Evolutionary conservation across 1,139 yeast species (phyloP), one percentile per base, ranked within the genome.

Genomic region (Kurtzmaniella quercitrusa): DNA sequence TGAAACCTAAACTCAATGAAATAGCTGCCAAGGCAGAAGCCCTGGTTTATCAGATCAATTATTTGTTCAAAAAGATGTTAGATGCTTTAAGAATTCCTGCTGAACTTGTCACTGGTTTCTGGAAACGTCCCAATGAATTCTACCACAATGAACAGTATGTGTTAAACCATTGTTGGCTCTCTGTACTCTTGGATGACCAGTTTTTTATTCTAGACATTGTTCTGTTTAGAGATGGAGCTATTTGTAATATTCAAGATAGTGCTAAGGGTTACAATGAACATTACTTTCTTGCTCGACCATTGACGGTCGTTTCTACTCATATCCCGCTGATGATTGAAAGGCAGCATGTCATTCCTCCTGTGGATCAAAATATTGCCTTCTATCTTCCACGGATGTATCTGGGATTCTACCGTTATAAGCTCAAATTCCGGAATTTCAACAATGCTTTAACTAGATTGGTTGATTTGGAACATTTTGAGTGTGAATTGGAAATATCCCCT

Each of bases 91-190:
- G 84, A 19, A 75, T 93, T 38, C 82, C 84, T 10, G 79, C 90
- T 49, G 94, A 86, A 50, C 73, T 90, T 1, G 81, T 93, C 1
- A 68, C 81, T 31, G 98, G 98, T 2, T 87, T 87, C 54, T 74
- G 93, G 68, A 89, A 91, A 57, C 77, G 82, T 29, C 95, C 96
- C 4, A 80, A 81, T 40, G 81, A 77, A 50, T 65, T 73, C 48
- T 71, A 73, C 50, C 77, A 71, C 50, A 66, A 69, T 46, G 80
- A 80, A 62, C 63, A 64, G 47, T 78, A 82, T 44, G 79, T 80
- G 33, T 70, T 82, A 38, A 89, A 90, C 56, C 98, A 93, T 62
- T 81, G 88, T 48, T 93, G 98, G 98, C 73, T 90, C 45, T 81
- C 95, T 1, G 81, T 90, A 1, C 60, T 84, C 21, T 66, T 90